Base-by-base conservation (phyloP, 768 basidiomycete species). In the Fistulinella prunicolor region DNA sequence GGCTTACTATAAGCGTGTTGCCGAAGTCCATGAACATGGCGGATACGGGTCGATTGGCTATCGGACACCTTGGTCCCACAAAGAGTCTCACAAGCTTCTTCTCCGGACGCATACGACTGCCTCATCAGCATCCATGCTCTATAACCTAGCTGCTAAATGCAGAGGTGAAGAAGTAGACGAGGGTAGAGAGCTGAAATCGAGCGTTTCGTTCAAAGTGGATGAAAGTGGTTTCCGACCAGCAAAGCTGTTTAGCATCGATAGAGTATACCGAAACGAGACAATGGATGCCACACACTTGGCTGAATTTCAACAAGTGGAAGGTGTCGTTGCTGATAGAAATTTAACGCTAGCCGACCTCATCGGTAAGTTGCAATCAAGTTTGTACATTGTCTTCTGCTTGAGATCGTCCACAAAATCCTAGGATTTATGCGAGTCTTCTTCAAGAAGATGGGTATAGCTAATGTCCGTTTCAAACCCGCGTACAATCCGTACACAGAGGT, bases 231-330 rank as follows among this genome's bases (percentile, higher is more conserved):
- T 96, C 77, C 76, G 84, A 49, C 90, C 94, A 6, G 90, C 90
- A 30, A 96, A 97, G 61, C 64, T 96, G 54, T 99, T 97, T 80
- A 93, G 89, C 57, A 97, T 99, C 55, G 96, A 99, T 67, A 79
- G 96, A 38, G 96, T 99, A 19, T 99, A 98, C 85, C 78, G 96
- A 65, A 99, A 99, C 60, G 96, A 99, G 70, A 91, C 96, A 0
- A 90, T 91, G 79, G 96, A 99, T 68, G 94, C 94, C 38, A 99
- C 96, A 16, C 96, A 99, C 75, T 63, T 99, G 54, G 96, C 96
- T 4, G 96, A 99, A 70, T 99, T 99, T 77, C 95, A 98, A 66
- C 96, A 99, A 70, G 96, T 99, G n/a, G 96, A 99, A 68, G 96
- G 96, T 42, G 96, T 99, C 38, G 93, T 99, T 22, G 96, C 96